A percentile compares a stretch with the other conserved stretches of the same genome.
Evolutionary conservation across 2,329 filamentous ascomycete species (phyloP).

Genomic region (Epichloe gansuensis): DNA sequence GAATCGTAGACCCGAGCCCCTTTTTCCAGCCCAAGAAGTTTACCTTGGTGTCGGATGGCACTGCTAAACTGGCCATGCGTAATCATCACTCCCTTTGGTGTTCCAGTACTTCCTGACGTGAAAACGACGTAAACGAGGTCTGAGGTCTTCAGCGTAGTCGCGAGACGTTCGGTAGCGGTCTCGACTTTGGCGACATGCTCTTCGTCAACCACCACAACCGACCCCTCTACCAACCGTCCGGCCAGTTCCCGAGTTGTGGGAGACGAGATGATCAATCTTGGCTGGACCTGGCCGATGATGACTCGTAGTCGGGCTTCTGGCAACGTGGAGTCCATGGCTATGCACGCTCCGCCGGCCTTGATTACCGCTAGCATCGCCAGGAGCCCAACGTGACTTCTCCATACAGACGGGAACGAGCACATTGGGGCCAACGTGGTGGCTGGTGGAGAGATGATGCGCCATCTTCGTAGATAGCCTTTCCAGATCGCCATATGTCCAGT

Average conservation of each 20-base stretch:
- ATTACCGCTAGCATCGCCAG: conserved; percentile 1
- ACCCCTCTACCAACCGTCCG: neutral
- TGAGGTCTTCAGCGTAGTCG: neutral
- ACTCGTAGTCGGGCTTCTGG: conserved; percentile 7
- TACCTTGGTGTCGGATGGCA: too few relatives aligned
- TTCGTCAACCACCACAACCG: neutral
- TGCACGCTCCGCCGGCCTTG: neutral
- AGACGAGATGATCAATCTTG: conserved; percentile 11
- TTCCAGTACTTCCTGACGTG: conserved; percentile 11
- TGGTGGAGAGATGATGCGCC: conserved; percentile 1
- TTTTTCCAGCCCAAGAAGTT: too few relatives aligned
- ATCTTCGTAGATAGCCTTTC: neutral
- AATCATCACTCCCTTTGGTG: conserved; percentile 14
- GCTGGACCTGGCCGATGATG: conserved; percentile 8
- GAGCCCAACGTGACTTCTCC: conserved; percentile 3
- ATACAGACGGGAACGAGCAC: neutral
- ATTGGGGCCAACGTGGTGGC: neutral
- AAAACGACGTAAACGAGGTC: conserved; percentile 10
- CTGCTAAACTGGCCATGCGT: conserved; percentile 6
- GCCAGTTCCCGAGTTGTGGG: neutral
- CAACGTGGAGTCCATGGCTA: conserved; percentile 7
- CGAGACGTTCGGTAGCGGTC: neutral
- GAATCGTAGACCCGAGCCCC: conserved; percentile 6
- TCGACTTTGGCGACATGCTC: neutral
- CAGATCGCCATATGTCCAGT: conserved; percentile 26